Evolutionary conservation across 2,329 filamentous ascomycete species (phyloP).

Genomic region (Fusarium sororula): DNA sequence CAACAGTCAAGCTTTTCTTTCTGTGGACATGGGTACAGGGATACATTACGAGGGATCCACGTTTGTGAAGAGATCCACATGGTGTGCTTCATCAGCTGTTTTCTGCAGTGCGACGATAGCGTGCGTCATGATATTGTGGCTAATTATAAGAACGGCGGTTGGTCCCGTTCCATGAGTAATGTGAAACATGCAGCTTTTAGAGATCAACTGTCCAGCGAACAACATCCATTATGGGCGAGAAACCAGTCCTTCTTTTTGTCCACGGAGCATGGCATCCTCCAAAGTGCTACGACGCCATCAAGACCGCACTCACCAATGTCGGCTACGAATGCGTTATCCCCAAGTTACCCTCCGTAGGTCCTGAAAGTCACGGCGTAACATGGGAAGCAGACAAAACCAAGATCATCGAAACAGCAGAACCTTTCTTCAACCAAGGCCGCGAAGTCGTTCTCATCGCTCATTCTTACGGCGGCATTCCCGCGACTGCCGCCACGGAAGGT

Average conservation of each 20-base stretch:
- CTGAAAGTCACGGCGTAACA: not conserved
- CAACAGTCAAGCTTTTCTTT: fast-evolving
- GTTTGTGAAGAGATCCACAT: too few relatives aligned
- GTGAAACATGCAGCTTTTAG: too few relatives aligned
- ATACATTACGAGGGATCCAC: not conserved
- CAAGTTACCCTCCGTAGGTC: not conserved
- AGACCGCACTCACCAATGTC: not conserved
- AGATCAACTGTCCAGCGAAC: too few relatives aligned
- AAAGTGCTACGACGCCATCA: conserved; percentile 9
- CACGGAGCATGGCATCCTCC: conserved; percentile 25
- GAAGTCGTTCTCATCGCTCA: conserved; percentile 14
- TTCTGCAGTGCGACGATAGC: too few relatives aligned
- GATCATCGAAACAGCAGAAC: not conserved
- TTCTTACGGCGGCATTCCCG: conserved; percentile 21
- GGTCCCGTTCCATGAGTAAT: not conserved
- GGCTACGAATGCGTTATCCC: conserved; percentile 4
- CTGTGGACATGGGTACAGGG: not conserved
- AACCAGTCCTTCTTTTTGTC: conserved; percentile 8
- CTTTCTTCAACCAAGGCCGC: not conserved
- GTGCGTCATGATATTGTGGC: not conserved
- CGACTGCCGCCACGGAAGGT: not conserved
- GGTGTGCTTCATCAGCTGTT: not conserved
- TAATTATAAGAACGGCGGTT: not conserved
- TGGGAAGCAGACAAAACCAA: conserved; percentile 16
- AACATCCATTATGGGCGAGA: not conserved